Percentiles rank a stretch among this genome's conserved stretches.
These are phyloP conservation scores for Chalciporus piperatus DNA, from an alignment of 768 basidiomycete genomes.

Conservation along the genomic window DNA sequence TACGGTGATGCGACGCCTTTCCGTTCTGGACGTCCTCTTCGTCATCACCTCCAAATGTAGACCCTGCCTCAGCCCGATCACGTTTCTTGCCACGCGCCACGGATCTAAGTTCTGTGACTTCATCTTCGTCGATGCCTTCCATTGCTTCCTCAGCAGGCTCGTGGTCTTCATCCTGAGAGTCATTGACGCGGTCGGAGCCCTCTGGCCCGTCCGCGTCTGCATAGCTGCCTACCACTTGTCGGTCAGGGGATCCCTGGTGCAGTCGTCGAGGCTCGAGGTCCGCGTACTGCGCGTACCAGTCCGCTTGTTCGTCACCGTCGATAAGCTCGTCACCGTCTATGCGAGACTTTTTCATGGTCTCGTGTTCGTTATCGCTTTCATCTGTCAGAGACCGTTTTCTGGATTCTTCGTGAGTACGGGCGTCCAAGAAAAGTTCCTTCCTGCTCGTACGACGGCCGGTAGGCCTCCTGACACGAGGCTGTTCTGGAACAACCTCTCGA, in stretches of 20 bases:
- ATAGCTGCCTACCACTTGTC: conserved; percentile 42
- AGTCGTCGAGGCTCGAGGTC: too few species aligned
- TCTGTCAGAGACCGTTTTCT: conserved; percentile 46
- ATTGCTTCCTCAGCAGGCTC: conserved; percentile 33
- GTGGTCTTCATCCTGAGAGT: conserved; percentile 53
- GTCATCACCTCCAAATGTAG: conserved; percentile 63
- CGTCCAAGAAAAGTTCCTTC: conserved; percentile 27
- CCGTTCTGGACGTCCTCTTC: conserved; percentile 40
- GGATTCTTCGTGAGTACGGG: conserved; percentile 27
- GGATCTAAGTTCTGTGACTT: conserved; percentile 37
- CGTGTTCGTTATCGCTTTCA: conserved; percentile 41
- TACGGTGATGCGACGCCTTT: conserved; percentile 46
- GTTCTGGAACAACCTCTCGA: conserved; percentile 7
- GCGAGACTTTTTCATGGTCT: conserved; percentile 50
- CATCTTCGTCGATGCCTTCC: conserved; percentile 42
- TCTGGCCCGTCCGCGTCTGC: conserved; percentile 39
- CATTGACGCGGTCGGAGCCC: conserved; percentile 32
- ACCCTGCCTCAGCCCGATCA: conserved; percentile 70
- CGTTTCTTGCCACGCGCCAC: conserved; percentile 63
- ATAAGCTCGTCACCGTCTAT: conserved; percentile 48
- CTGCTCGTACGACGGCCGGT: conserved; percentile 31
- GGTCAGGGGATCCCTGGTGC: too few species aligned
- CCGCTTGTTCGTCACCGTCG: conserved; percentile 49
- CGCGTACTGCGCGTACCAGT: conserved; percentile 34
- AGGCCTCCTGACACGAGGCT: conserved; percentile 14